Base-by-base conservation (phyloP, 805 yeast species). In the Lipomyces mesembrius region DNA sequence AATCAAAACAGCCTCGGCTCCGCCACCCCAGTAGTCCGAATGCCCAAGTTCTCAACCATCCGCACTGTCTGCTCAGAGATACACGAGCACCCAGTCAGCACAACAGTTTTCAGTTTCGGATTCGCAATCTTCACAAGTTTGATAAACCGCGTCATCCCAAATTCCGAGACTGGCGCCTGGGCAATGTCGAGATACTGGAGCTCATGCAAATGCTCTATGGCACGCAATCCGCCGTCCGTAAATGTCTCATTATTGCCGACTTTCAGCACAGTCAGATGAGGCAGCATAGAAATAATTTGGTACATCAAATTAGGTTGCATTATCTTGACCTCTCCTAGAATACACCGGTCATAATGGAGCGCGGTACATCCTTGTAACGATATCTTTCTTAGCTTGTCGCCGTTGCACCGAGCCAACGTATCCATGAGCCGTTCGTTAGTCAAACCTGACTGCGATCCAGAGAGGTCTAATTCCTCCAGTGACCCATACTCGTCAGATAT, bases 121-220 rank as follows among this genome's bases (percentile, higher is more conserved):
- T 37, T 37, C 43, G 43, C 5, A 12, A 17, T 14, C 43, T 37
- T 37, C 43, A 37, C 43, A 11, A 37, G 43, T 37, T 20, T 34
- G 39, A 55, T 14, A 12, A 60, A n/a, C 35, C 35, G 17, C 27
- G 12, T 35, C n/a, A 61, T 32, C 11, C 64, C 64, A 12, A 29
- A 7, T 20, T 55, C 53, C 14, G 63, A 55, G 3, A 60, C 58
- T 37, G 59, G 12, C 22, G 67, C 56, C 34, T 27, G 37, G 7
- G 63, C 35, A 5, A 64, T 27, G 46, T 64, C 67, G 34, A 64
- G 59, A 60, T 60, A 64, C 52, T 60, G 53, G 9, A 64, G 52
- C 2, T 64, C 60, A 11, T 20, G 35, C 53, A 64, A 35, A 3
- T 27, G 37, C 34, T n/a, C 27, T 14, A 64, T 11, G 14, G 17